A percentile compares a stretch with the other conserved stretches of the same genome.
Evolutionary conservation across 1,139 yeast genomes (phyloP).

Genomic region (Zygosaccharomyces sapae): DNA sequence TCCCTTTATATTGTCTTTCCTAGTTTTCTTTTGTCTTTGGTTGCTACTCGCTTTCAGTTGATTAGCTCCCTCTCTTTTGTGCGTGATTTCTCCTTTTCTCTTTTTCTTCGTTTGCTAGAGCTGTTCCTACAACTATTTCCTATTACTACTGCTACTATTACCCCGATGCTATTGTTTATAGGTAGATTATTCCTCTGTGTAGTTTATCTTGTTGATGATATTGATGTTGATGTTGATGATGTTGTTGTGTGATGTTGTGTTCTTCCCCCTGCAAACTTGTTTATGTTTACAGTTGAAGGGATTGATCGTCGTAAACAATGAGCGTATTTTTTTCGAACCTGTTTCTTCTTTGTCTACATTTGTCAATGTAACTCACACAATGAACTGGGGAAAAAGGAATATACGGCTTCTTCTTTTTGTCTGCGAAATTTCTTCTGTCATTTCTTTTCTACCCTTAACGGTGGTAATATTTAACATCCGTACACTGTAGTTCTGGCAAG

Average conservation of each 20-base stretch:
- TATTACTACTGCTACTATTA: neutral
- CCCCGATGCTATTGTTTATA: too few species aligned
- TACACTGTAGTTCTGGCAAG: too few species aligned
- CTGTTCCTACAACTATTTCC: neutral
- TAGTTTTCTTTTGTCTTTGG: too few species aligned
- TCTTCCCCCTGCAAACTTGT: conserved; percentile 4
- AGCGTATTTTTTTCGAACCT: conserved; percentile 3
- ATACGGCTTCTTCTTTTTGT: too few species aligned
- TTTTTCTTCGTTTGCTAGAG: neutral
- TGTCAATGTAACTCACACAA: neutral
- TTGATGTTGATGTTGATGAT: conserved; percentile 1
- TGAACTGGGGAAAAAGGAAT: neutral
- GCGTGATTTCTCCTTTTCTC: neutral
- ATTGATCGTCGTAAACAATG: conserved; percentile 1
- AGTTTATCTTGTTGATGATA: conserved; percentile 1
- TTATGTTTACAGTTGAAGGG: conserved; percentile 9
- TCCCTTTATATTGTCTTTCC: too few species aligned
- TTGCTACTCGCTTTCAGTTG: neutral
- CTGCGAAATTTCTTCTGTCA: too few species aligned
- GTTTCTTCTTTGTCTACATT: neutral
- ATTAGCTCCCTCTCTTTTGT: neutral
- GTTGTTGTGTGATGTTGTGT: conserved; percentile 10
- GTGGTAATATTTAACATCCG: too few species aligned
- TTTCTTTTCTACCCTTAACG: too few species aligned
- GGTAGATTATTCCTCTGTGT: neutral